Evolutionary conservation across 1,284 basidiomycete species (phyloP), one percentile per base, ranked within the genome.

Genomic region (Earliella scabrosa): DNA sequence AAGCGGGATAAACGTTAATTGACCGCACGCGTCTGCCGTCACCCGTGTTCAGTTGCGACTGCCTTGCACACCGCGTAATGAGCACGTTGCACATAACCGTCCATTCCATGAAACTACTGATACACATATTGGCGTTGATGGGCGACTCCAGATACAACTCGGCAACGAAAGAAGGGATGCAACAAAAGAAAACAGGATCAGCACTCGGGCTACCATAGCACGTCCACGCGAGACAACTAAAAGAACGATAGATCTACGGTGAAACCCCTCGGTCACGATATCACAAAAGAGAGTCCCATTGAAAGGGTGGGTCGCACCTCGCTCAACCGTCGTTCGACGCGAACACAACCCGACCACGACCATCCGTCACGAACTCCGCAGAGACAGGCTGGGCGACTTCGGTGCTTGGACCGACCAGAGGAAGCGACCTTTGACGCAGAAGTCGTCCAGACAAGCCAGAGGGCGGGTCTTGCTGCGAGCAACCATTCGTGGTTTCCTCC

Each of bases 261-360:
- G 29, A 31, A 31, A 6, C 29, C 29, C 29, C 7, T 31, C 29
- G 29, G 6, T 31, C 29, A 31, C 29, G 29, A 31, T n/a, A n/a
- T n/a, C n/a, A n/a, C n/a, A n/a, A n/a, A n/a, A n/a, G n/a, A n/a
- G n/a, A n/a, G n/a, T n/a, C n/a, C n/a, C n/a, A n/a, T n/a, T 31
- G 29, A 13, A 31, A 31, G 29, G 13, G 6, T 8, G 8, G 3
- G 8, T 23, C 11, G 11, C n/a, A 24, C 11, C 23, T 39, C 39
- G 21, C 5, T 41, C 39, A 41, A 23, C 21, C 13, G 21, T 24
- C 24, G 39, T 41, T 41, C 21, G 59, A 48, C 4, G 59, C 59
- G 34, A 57, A 63, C 23, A 64, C 58, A 38, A 63, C 64, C 11
- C 60, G 55, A 14, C 61, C 56, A 18, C 62, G 56, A 18, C 62